phyloP scores from a whole-genome alignment of 148 eudicot genomes.

The Fagopyrum homotropicum region DNA sequence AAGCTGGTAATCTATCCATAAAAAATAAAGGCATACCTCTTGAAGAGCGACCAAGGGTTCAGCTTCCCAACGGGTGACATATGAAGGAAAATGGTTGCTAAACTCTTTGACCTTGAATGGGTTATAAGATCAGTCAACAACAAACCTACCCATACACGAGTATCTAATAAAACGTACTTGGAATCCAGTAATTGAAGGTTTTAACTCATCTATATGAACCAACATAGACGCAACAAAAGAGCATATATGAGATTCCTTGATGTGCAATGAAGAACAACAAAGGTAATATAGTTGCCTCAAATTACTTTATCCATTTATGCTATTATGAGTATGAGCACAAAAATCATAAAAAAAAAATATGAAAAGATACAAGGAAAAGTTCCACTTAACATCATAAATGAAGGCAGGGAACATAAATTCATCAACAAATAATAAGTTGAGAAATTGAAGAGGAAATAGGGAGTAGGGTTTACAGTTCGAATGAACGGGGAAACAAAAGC shows the following conservation, averaged over 20 bases:
- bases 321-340: neutral
- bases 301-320: neutral
- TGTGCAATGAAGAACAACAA: neutral
- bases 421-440: conserved; percentile 12
- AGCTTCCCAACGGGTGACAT: conserved; percentile 60
- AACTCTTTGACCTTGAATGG: conserved; percentile 59
- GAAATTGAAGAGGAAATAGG: neutral
- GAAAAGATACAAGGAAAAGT: neutral
- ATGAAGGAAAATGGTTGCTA: conserved; percentile 23
- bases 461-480: conserved; percentile 18
- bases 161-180: too few species aligned
- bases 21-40: conserved; percentile 51
- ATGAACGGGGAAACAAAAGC: conserved; percentile 24
- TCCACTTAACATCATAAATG: too few species aligned
- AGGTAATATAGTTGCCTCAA: neutral
- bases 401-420: too few species aligned
- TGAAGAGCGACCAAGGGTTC: conserved; percentile 70
- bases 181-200: too few species aligned
- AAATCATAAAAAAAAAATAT: too few species aligned
- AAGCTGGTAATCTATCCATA: too few species aligned
- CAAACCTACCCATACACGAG: neutral
- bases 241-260: neutral
- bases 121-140: neutral
- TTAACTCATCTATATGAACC: too few species aligned
- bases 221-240: too few species aligned